phyloP scores from a whole-genome alignment of 768 basidiomycete genomes.

The Candolleomyces eurysporus region DNA sequence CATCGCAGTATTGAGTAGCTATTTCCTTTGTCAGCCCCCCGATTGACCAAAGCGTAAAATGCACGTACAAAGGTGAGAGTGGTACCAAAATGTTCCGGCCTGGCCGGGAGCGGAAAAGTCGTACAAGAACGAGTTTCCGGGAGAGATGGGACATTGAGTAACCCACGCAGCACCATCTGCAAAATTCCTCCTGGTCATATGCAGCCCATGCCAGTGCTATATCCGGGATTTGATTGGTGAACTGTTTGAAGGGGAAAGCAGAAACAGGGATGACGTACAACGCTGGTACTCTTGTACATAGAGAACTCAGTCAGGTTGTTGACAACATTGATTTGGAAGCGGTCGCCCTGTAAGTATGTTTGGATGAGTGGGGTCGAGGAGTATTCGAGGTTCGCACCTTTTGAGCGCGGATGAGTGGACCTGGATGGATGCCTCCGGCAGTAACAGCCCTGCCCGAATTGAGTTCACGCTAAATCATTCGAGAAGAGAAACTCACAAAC shows the following conservation, averaged over 20 bases:
- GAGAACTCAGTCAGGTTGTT: conserved; percentile 36
- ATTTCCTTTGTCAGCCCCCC: conserved; percentile 31
- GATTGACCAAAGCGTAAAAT: neutral
- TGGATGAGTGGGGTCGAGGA: too few species aligned
- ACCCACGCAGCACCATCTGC: conserved; percentile 31
- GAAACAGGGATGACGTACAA: conserved; percentile 25
- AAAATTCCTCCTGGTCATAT: conserved; percentile 29
- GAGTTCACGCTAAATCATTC: too few species aligned
- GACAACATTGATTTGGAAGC: conserved; percentile 40
- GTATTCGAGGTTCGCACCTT: conserved; percentile 17
- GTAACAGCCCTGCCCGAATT: conserved; percentile 18
- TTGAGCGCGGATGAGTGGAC: conserved; percentile 24
- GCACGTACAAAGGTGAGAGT: conserved; percentile 25
- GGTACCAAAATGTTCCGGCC: conserved; percentile 47
- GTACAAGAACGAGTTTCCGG: conserved; percentile 37
- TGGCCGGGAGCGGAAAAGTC: conserved; percentile 35
- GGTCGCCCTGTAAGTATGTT: conserved; percentile 27
- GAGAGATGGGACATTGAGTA: conserved; percentile 44
- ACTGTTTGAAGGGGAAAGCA: neutral
- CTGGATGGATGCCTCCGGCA: conserved; percentile 25
- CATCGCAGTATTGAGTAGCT: conserved; percentile 57
- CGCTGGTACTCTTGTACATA: conserved; percentile 38
- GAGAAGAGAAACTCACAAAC: conserved; percentile 12
- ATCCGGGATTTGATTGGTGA: neutral
- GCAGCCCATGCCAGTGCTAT: conserved; percentile 35